Conservation (phyloP, 78 protist species). For the Tieghemostelium lacteum region DNA sequence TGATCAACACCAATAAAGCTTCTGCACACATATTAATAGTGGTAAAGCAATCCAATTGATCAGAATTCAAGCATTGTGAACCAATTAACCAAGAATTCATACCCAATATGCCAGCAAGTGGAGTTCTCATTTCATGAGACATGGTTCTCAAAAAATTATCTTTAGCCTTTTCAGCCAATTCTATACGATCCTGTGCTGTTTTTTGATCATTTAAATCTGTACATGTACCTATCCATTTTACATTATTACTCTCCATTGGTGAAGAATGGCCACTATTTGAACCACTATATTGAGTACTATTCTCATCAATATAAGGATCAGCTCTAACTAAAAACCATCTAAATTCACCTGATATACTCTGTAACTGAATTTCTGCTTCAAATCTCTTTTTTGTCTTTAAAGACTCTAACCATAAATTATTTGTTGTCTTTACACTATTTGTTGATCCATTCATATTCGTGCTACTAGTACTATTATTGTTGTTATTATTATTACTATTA, state of each 20-base stretch:
- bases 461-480: not conserved
- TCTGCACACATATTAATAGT: conserved; percentile 53
- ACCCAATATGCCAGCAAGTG: conserved; percentile 55
- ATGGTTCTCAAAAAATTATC: conserved; percentile 25
- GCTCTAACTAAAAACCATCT: conserved; percentile 60
- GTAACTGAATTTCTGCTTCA: conserved; percentile 23
- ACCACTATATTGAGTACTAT: not conserved
- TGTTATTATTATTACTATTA: conserved; percentile 11
- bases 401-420: conserved; percentile 11
- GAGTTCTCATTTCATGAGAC: conserved; percentile 70
- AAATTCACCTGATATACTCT: conserved; percentile 16
- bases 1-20: conserved; percentile 66
- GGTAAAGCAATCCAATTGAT: conserved; percentile 43
- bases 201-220: conserved; percentile 53
- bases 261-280: not conserved
- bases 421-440: too few species aligned
- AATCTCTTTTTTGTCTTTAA: conserved; percentile 10
- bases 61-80: not conserved
- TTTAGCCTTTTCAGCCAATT: conserved; percentile 22
- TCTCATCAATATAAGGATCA: conserved; percentile 25
- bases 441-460: not conserved
- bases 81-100: conserved; percentile 26
- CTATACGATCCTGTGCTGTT: conserved; percentile 48
- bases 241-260: not conserved
- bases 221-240: conserved; percentile 55